phyloP scores from a whole-genome alignment of 75 land plant genomes.

The Cryptomeria japonica region DNA sequence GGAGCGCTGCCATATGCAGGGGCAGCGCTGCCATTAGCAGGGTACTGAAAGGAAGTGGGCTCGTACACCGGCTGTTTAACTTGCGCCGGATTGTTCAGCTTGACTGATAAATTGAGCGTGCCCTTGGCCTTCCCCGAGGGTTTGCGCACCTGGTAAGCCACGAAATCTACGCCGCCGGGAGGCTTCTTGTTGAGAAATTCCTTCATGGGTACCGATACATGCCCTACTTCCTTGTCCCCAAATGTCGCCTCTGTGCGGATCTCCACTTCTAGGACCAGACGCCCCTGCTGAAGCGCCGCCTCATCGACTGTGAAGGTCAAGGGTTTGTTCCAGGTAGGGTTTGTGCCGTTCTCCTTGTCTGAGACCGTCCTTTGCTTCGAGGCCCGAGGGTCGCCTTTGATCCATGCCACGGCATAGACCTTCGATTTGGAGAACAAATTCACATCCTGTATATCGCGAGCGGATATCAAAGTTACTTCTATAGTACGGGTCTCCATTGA shows the following conservation, averaged over 20 bases:
- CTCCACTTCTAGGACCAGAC: neutral
- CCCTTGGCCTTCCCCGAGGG: slow-evolving; percentile 18
- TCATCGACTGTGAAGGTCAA: slow-evolving; percentile 13
- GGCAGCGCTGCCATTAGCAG: too few species aligned
- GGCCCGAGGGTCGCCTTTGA: neutral
- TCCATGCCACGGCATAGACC: slow-evolving; percentile 29
- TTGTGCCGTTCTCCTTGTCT: slow-evolving; percentile 5
- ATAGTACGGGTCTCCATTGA: too few species aligned
- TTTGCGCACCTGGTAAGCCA: neutral
- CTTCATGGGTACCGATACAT: slow-evolving; percentile 4
- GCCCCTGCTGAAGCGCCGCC: neutral
- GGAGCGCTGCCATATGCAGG: too few species aligned
- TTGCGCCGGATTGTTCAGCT: neutral
- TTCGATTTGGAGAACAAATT: slow-evolving; percentile 20
- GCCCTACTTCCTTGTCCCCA: slow-evolving; percentile 9
- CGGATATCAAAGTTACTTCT: too few species aligned
- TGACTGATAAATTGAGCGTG: slow-evolving; percentile 10
- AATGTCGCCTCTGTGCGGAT: neutral
- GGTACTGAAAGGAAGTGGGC: too few species aligned
- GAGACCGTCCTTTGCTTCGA: neutral
- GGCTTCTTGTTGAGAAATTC: neutral
- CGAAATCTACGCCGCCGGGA: neutral
- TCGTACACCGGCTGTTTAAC: too few species aligned
- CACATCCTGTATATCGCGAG: too few species aligned
- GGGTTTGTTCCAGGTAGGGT: slow-evolving; percentile 14